Conservation (phyloP, 192 early-diverging fungal species). For the Coemansia sp. region DNA sequence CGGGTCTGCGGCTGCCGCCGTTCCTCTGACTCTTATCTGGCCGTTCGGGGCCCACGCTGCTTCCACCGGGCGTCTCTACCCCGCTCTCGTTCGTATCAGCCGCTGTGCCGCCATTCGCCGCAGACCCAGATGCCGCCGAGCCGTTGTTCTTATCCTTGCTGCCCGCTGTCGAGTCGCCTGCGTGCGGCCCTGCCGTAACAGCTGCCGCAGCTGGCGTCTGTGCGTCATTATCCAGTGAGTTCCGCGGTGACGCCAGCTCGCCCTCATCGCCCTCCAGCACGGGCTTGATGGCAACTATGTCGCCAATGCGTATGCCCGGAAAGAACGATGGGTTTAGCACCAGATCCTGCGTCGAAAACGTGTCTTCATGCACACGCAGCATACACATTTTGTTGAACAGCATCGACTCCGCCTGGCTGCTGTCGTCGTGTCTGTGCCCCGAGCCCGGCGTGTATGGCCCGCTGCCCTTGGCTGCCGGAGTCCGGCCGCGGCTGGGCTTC, state of each 20-base stretch:
- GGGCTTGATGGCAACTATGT: conserved; percentile 44
- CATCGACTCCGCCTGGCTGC: conserved; percentile 1
- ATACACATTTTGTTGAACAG: conserved; percentile 43
- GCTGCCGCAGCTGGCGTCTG: neutral
- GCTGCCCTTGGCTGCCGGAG: conserved; percentile 18
- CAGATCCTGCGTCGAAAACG: conserved; percentile 35
- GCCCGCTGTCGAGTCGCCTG: neutral
- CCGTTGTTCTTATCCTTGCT: neutral
- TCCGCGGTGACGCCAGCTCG: conserved; percentile 21
- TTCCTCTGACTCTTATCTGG: neutral
- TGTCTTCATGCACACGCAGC: conserved; percentile 43
- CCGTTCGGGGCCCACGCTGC: neutral
- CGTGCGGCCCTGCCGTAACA: neutral
- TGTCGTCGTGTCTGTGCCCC: conserved; percentile 24
- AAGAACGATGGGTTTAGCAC: conserved; percentile 48
- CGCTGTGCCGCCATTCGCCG: neutral
- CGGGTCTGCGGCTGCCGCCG: neutral
- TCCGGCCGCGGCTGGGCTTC: conserved; percentile 18
- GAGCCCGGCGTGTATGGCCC: conserved; percentile 1
- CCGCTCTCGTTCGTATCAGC: neutral
- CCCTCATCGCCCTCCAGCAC: conserved; percentile 17
- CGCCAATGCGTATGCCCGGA: conserved; percentile 45
- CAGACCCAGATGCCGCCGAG: neutral
- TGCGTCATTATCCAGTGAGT: conserved; percentile 24
- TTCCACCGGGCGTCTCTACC: neutral